Conservation (phyloP, 371 early-diverging fungal genomes). For the Mortierella sp. region DNA sequence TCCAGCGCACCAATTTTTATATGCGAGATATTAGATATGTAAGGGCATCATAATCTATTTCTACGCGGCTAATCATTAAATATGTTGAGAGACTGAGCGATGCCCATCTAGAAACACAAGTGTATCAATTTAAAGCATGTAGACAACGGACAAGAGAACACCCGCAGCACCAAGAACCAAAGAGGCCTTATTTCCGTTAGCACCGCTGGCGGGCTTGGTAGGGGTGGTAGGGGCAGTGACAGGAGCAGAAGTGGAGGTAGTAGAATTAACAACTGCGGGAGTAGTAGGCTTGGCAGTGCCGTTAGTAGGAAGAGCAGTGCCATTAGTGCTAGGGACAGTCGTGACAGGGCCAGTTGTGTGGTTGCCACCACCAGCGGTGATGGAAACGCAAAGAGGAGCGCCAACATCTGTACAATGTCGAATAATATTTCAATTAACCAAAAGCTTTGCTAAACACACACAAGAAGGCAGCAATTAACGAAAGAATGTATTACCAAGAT, state of each 20-base stretch:
- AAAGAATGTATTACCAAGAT: constrained; percentile 17
- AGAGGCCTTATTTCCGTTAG: neutral
- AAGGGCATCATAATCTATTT: too few species aligned
- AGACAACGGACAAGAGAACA: constrained; percentile 33
- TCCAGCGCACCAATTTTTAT: too few species aligned
- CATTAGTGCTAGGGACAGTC: neutral
- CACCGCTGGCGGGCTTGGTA: neutral
- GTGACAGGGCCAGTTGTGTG: neutral
- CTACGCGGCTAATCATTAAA: too few species aligned
- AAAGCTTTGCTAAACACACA: neutral
- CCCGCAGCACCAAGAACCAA: constrained; percentile 30
- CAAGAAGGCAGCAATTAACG: neutral
- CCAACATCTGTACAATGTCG: constrained; percentile 2
- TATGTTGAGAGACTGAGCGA: too few species aligned
- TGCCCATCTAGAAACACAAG: too few species aligned
- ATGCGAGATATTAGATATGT: too few species aligned
- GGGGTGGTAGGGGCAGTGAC: neutral
- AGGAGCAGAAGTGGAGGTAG: too few species aligned
- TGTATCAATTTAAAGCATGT: constrained; percentile 30
- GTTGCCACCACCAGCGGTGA: neutral
- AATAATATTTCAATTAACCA: neutral
- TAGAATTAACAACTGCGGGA: too few species aligned
- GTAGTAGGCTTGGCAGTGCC: too few species aligned
- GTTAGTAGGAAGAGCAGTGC: too few species aligned
- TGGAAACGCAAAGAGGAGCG: constrained; percentile 20